A percentile compares a stretch with the other conserved stretches of the same genome.
Evolutionary conservation across 345 rosid genomes (phyloP).

Genomic region (Salix caprea): DNA sequence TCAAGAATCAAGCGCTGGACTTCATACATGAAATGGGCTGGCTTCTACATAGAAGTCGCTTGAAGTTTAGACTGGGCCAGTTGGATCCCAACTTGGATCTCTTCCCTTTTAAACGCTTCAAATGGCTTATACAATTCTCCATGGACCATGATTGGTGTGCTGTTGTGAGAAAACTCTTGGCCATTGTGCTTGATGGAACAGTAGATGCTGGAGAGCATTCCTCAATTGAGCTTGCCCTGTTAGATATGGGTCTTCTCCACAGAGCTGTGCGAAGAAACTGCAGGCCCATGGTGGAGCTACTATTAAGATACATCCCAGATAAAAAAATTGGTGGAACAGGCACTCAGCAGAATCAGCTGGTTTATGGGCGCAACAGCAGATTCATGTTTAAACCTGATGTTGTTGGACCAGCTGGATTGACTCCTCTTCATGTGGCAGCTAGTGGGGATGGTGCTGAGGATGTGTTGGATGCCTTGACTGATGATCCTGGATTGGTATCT

Average conservation of each 20-base stretch:
- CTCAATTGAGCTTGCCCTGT: conserved; percentile 45
- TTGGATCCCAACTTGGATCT: conserved; percentile 55
- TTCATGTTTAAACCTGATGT: conserved; percentile 77
- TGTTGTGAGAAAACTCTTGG: conserved; percentile 74
- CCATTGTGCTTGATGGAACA: conserved; percentile 61
- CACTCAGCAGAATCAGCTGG: conserved; percentile 16
- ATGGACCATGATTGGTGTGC: conserved; percentile 95
- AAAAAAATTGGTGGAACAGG: conserved; percentile 5
- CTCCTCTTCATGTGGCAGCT: conserved; percentile 96
- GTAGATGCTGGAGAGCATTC: conserved; percentile 55
- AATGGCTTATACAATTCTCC: conserved; percentile 87
- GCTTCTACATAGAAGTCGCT: conserved; percentile 82
- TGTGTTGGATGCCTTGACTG: conserved; percentile 72
- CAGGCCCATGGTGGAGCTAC: conserved; percentile 69
- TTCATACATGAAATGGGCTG: conserved; percentile 96
- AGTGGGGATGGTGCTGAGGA: conserved; percentile 87
- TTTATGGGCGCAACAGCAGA: conserved; percentile 14
- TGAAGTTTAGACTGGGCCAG: conserved; percentile 46
- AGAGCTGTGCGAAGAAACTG: conserved; percentile 89
- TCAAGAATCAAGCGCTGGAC: conserved; percentile 66
- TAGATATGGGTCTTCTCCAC: conserved; percentile 80
- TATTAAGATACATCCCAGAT: conserved; percentile 58
- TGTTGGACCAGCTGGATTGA: conserved; percentile 79
- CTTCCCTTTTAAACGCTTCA: conserved; percentile 68
- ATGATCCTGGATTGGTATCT: conserved; percentile 83